These are phyloP conservation scores for Emydomyces testavorans DNA, from an alignment of 2,329 filamentous ascomycete species.

Conservation along the genomic window DNA sequence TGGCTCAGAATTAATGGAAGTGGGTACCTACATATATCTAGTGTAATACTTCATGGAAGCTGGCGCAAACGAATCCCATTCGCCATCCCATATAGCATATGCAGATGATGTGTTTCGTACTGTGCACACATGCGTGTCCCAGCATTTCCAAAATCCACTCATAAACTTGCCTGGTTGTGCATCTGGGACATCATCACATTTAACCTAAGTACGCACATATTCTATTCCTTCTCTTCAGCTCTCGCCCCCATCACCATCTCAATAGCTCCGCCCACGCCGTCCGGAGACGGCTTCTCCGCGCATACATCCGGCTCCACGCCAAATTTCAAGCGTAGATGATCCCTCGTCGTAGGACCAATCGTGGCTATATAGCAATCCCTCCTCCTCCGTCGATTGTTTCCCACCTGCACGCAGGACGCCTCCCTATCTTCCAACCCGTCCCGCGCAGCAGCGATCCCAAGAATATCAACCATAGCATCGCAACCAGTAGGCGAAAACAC, in stretches of 20 bases:
- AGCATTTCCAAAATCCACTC: no score
- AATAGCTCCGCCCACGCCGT: conserved; percentile 64
- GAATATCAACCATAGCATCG: conserved; percentile 46
- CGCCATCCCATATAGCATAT: no score
- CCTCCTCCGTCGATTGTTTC: background rate
- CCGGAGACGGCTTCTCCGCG: conserved; percentile 67
- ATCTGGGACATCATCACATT: background rate
- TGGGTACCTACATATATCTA: no score
- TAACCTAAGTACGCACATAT: background rate
- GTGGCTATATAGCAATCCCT: conserved; percentile 59
- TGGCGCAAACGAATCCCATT: no score
- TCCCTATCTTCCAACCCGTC: conserved; percentile 15
- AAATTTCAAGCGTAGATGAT: conserved; percentile 47
- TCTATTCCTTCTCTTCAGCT: background rate
- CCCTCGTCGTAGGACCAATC: conserved; percentile 84
- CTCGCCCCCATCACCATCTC: conserved; percentile 33
- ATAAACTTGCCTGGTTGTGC: background rate
- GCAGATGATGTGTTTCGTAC: no score
- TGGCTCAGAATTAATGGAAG: no score
- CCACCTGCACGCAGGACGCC: conserved; percentile 10
- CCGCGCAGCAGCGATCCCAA: conserved; percentile 39
- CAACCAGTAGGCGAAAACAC: conserved; percentile 52
- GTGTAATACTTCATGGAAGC: no score
- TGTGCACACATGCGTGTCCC: no score
- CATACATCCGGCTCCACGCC: conserved; percentile 46